These are phyloP conservation scores for Fomitopsis serialis DNA, from an alignment of 768 basidiomycete genomes.

Conservation along the genomic window DNA sequence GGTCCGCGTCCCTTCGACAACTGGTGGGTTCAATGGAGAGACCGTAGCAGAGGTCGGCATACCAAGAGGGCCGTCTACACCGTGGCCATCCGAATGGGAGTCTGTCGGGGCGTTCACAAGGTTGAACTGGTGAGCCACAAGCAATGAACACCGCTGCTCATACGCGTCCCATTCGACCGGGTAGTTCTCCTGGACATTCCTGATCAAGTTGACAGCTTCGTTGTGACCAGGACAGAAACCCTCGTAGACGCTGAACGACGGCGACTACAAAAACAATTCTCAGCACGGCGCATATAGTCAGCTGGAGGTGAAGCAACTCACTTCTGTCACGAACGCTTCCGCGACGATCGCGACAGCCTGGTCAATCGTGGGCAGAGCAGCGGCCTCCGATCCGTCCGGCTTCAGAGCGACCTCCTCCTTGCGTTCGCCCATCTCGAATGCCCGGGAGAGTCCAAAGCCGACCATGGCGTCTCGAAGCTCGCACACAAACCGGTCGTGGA, in stretches of 20 bases:
- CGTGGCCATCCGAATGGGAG: not conserved
- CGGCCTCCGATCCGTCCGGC: conserved; percentile 5
- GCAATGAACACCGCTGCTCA: conserved; percentile 64
- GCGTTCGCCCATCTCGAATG: conserved; percentile 4
- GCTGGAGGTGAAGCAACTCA: conserved; percentile 8
- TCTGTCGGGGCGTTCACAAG: not conserved
- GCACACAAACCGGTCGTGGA: conserved; percentile 64
- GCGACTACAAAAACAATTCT: conserved; percentile 42
- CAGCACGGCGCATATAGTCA: not conserved
- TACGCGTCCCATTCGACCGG: conserved; percentile 78
- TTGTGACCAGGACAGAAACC: conserved; percentile 84
- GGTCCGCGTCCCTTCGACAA: conserved; percentile 3
- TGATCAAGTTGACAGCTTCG: conserved; percentile 72
- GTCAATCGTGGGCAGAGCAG: conserved; percentile 14
- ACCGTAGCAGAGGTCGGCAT: conserved; percentile 4
- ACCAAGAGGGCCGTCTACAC: not conserved
- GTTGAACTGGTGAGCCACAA: conserved; percentile 29
- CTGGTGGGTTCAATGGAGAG: not conserved
- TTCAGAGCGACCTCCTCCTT: conserved; percentile 3
- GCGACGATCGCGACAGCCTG: conserved; percentile 19
- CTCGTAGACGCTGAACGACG: conserved; percentile 75
- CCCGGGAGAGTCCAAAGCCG: conserved; percentile 41
- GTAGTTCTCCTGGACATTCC: conserved; percentile 56
- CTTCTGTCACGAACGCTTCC: conserved; percentile 18
- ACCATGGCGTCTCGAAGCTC: conserved; percentile 45